These are phyloP conservation scores for Dipodascus geniculatus DNA, from an alignment of 805 yeast species.

Conservation along the genomic window DNA sequence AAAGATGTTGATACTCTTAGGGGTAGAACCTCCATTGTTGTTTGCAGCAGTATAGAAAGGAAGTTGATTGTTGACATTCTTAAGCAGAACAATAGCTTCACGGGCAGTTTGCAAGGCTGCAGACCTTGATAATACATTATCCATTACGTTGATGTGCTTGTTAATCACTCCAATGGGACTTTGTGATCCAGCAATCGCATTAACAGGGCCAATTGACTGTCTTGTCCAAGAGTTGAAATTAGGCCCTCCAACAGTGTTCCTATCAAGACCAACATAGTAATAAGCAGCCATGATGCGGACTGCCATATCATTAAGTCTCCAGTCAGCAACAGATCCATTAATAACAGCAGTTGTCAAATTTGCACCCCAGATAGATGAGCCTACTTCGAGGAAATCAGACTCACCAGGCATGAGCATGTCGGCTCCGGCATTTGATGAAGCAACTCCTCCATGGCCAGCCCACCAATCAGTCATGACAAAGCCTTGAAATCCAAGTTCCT, in stretches of 20 bases:
- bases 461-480: conserved; percentile 59
- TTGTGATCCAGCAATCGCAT: conserved; percentile 36
- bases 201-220: conserved; percentile 42
- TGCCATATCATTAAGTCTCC: conserved; percentile 51
- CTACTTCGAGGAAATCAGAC: conserved; percentile 18
- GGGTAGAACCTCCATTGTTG: conserved; percentile 18
- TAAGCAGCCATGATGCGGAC: conserved; percentile 47
- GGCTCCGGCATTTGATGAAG: conserved; percentile 44
- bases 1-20: conserved; percentile 29
- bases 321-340: conserved; percentile 42
- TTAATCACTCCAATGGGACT: conserved; percentile 45
- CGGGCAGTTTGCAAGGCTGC: conserved; percentile 42
- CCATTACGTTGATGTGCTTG: conserved; percentile 36
- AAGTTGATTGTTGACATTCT: conserved; percentile 36
- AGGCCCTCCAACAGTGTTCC: conserved; percentile 29
- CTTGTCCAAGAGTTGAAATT: conserved; percentile 49
- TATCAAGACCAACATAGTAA: conserved; percentile 32
- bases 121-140: conserved; percentile 22
- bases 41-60: conserved; percentile 40
- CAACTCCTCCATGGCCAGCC: conserved; percentile 47
- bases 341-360: conserved; percentile 41
- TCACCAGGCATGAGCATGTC: conserved; percentile 64
- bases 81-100: conserved; percentile 45
- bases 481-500: conserved; percentile 55
- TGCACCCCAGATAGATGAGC: conserved; percentile 36